Conservation (phyloP, 192 early-diverging fungal species). For the Geranomyces variabilis region DNA sequence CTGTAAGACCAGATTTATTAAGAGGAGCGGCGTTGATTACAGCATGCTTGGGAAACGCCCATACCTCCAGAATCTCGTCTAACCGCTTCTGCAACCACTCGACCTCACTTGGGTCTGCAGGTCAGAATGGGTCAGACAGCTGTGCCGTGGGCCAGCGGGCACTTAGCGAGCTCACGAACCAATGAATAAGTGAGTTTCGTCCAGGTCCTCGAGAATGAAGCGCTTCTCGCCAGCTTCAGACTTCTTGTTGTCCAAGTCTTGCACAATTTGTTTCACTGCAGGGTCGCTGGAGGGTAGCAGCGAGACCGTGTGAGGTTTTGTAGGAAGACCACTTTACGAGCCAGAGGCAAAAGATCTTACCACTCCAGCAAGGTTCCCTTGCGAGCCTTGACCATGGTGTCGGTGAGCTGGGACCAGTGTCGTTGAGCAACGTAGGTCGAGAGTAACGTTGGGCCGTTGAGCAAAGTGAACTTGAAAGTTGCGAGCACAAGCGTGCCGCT, state of each 20-base stretch:
- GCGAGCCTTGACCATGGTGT: conserved; percentile 13
- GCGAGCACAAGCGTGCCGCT: too few relatives aligned
- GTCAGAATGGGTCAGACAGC: neutral
- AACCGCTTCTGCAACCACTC: conserved; percentile 13
- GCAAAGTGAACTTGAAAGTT: too few relatives aligned
- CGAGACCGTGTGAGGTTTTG: neutral
- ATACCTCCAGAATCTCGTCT: conserved; percentile 32
- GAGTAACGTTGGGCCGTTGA: too few relatives aligned
- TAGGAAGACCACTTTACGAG: neutral
- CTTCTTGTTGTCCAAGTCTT: conserved; percentile 29
- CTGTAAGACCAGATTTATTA: neutral
- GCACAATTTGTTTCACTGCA: conserved; percentile 34
- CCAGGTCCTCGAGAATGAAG: conserved; percentile 26
- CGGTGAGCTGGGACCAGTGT: neutral
- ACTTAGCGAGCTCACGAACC: conserved; percentile 1
- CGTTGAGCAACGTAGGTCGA: too few relatives aligned
- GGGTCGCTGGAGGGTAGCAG: conserved; percentile 26
- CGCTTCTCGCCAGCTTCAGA: conserved; percentile 13
- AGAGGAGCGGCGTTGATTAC: neutral
- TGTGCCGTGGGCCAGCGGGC: neutral
- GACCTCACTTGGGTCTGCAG: conserved; percentile 10
- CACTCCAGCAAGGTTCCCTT: conserved; percentile 26
- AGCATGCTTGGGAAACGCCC: neutral
- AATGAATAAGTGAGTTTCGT: conserved; percentile 34
- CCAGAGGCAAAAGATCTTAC: neutral